Conservation (phyloP, 2,329 filamentous ascomycete species). For the Hawksworthiomyces lignivorus region DNA sequence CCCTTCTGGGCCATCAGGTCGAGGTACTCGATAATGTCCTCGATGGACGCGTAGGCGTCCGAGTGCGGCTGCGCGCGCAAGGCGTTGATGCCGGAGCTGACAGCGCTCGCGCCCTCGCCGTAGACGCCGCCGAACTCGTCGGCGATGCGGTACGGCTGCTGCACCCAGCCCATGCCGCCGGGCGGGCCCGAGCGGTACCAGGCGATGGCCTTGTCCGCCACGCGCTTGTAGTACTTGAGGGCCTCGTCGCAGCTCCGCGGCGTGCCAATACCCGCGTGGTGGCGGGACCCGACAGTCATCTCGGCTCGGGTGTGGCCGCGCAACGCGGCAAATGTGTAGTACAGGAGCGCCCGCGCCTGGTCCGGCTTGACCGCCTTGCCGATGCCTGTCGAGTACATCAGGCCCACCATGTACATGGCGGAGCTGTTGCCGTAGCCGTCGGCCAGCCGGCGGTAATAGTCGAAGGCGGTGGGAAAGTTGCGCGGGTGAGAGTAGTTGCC, state of each 20-base stretch:
- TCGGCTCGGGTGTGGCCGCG: constrained; percentile 76
- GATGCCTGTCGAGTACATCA: constrained; percentile 92
- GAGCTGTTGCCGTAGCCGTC: constrained; percentile 75
- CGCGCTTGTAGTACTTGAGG: constrained; percentile 81
- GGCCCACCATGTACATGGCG: constrained; percentile 89
- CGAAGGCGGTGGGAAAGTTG: constrained; percentile 72
- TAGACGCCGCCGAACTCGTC: constrained; percentile 91
- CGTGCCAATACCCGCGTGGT: constrained; percentile 78
- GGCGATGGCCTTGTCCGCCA: constrained; percentile 84
- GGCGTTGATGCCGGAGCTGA: constrained; percentile 78
- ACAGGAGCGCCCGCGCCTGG: constrained; percentile 85
- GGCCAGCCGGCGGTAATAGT: constrained; percentile 73
- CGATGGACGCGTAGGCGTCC: constrained; percentile 76
- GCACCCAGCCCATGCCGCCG: constrained; percentile 69
- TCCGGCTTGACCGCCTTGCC: constrained; percentile 73
- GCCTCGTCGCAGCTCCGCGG: constrained; percentile 80
- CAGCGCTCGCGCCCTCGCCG: constrained; percentile 86
- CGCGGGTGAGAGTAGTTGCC: constrained; percentile 86
- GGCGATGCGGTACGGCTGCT: constrained; percentile 75
- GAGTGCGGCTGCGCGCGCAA: constrained; percentile 65
- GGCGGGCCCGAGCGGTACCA: constrained; percentile 88
- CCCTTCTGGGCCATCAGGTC: constrained; percentile 86
- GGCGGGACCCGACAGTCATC: constrained; percentile 86
- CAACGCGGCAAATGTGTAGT: constrained; percentile 88
- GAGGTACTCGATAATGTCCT: constrained; percentile 91